These are phyloP conservation scores for Elsinoe fawcettii DNA, from an alignment of 2,329 filamentous ascomycete species.

Conservation along the genomic window DNA sequence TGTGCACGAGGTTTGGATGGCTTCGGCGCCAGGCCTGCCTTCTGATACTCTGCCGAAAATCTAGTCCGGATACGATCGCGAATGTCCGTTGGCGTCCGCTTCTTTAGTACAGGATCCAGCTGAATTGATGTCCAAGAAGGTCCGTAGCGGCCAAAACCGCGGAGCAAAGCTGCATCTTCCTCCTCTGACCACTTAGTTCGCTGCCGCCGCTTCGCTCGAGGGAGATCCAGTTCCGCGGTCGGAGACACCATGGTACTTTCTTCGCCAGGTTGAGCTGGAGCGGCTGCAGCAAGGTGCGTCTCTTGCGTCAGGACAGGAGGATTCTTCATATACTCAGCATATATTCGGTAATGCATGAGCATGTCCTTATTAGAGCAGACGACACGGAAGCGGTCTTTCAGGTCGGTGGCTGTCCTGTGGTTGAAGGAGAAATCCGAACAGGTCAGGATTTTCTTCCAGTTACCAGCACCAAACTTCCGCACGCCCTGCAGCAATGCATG, in stretches of 20 bases:
- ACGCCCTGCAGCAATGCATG: slow-evolving; percentile 51
- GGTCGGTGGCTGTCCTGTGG: slow-evolving; percentile 51
- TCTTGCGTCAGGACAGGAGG: neutral
- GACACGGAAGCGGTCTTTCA: slow-evolving; percentile 47
- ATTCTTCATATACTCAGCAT: slow-evolving; percentile 9
- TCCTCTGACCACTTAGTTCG: slow-evolving; percentile 48
- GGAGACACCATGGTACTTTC: neutral
- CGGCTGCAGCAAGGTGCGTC: slow-evolving; percentile 6
- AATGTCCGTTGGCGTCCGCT: slow-evolving; percentile 51
- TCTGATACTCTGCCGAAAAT: slow-evolving; percentile 50
- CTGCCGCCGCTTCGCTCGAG: slow-evolving; percentile 40
- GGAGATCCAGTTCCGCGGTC: neutral
- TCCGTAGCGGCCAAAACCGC: slow-evolving; percentile 52
- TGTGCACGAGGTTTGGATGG: slow-evolving; percentile 15
- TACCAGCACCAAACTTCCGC: slow-evolving; percentile 54
- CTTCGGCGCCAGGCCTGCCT: slow-evolving; percentile 37
- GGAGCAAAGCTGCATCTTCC: slow-evolving; percentile 52
- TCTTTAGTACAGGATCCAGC: slow-evolving; percentile 44
- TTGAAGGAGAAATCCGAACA: slow-evolving; percentile 51
- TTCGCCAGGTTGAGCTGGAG: neutral
- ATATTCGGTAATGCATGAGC: slow-evolving; percentile 12
- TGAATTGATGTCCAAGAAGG: slow-evolving; percentile 54
- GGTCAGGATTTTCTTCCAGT: slow-evolving; percentile 56
- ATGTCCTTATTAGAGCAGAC: slow-evolving; percentile 15
- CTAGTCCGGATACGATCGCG: slow-evolving; percentile 55